phyloP scores from a whole-genome alignment of 1,139 yeast species.

The Nadsonia starkeyi-henricii region DNA sequence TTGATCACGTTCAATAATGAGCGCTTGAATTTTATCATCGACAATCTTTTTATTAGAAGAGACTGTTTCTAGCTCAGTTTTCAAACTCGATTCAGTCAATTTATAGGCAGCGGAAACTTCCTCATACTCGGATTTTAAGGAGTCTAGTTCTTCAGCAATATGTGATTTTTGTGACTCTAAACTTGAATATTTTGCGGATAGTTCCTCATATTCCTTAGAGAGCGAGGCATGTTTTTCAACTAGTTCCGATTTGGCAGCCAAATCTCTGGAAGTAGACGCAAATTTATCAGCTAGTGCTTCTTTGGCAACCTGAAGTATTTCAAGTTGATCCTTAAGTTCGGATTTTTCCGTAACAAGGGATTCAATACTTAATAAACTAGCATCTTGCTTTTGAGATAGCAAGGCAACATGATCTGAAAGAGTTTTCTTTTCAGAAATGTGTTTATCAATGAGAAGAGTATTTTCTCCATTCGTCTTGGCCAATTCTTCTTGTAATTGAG shows the following conservation, averaged over 20 bases:
- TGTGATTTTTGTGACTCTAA: constrained; percentile 3
- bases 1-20: neutral
- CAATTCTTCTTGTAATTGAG: neutral
- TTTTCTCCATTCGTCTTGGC: neutral
- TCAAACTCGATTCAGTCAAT: constrained; percentile 4
- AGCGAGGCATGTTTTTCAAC: neutral
- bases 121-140: constrained; percentile 5
- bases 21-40: constrained; percentile 2
- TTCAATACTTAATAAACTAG: constrained; percentile 5
- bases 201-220: constrained; percentile 2
- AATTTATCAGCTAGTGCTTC: constrained; percentile 2
- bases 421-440: constrained; percentile 2
- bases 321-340: constrained; percentile 7
- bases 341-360: constrained; percentile 10
- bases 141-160: constrained; percentile 7
- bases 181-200: constrained; percentile 1
- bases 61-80: constrained; percentile 2
- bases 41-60: constrained; percentile 2
- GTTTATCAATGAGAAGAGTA: neutral
- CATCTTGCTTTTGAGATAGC: neutral
- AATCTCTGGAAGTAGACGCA: constrained; percentile 2
- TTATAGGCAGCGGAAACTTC: constrained; percentile 9
- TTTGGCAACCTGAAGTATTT: constrained; percentile 2
- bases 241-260: constrained; percentile 2
- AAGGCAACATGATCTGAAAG: neutral